A percentile compares a stretch with the other conserved stretches of the same genome.
These are phyloP conservation scores for Stagonosporopsis tanaceti DNA, from an alignment of 2,329 filamentous ascomycete genomes.

Conservation along the genomic window DNA sequence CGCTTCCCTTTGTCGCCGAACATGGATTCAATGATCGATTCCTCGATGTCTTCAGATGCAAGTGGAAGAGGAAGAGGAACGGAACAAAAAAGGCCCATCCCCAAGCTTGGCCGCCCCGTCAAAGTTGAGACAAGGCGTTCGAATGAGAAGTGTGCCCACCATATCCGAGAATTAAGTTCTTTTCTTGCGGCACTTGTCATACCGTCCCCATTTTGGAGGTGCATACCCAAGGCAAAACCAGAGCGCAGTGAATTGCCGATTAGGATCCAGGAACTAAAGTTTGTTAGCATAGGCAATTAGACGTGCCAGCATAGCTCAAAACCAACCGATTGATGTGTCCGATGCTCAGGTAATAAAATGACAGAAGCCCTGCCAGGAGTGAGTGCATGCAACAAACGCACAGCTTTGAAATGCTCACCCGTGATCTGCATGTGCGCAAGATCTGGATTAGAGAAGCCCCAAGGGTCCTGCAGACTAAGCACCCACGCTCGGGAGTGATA, in stretches of 20 bases:
- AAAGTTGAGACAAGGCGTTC: slow-evolving; percentile 48
- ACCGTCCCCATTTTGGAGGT: slow-evolving; percentile 46
- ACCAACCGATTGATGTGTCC: slow-evolving; percentile 52
- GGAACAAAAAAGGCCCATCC: slow-evolving; percentile 39
- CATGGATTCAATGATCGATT: slow-evolving; percentile 24
- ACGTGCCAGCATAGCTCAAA: not conserved
- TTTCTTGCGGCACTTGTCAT: slow-evolving; percentile 34
- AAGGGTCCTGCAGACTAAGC: slow-evolving; percentile 39
- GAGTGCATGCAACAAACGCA: not conserved
- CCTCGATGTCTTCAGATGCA: slow-evolving; percentile 35
- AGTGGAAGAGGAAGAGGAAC: slow-evolving; percentile 43
- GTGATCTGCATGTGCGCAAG: slow-evolving; percentile 50
- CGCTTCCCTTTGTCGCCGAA: slow-evolving; percentile 14
- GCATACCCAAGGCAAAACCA: slow-evolving; percentile 47
- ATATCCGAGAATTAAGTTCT: slow-evolving; percentile 47
- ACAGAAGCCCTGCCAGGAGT: slow-evolving; percentile 35
- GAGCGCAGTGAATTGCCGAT: slow-evolving; percentile 49
- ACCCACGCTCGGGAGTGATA: slow-evolving; percentile 50
- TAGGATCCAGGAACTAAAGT: slow-evolving; percentile 47
- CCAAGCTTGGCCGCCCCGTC: slow-evolving; percentile 49
- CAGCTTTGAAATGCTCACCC: slow-evolving; percentile 2
- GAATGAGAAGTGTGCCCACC: slow-evolving; percentile 52
- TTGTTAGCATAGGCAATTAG: not conserved
- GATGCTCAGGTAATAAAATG: slow-evolving; percentile 51
- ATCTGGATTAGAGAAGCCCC: slow-evolving; percentile 40